Conservation (phyloP, 108 stramenopile genomes). For the Nannochloropsis gaditana region DNA sequence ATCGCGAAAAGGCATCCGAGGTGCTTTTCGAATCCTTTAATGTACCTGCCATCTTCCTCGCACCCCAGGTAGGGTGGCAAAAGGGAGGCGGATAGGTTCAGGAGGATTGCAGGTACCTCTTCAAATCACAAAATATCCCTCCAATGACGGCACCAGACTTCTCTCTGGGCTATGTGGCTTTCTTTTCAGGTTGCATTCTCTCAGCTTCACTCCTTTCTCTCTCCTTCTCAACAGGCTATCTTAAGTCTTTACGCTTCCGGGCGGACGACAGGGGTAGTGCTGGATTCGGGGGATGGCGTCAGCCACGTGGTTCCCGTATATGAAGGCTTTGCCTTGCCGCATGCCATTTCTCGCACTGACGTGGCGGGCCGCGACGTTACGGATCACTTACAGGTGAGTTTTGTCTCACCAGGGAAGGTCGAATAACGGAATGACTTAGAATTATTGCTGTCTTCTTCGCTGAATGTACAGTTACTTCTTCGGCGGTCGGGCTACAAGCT, state of each 20-base stretch:
- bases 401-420: no score
- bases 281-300: slow-evolving; percentile 95
- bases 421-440: no score
- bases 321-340: slow-evolving; percentile 91
- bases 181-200: neutral
- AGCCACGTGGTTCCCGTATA: slow-evolving; percentile 94
- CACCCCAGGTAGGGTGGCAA: slow-evolving; percentile 46
- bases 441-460: neutral
- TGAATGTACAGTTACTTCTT: slow-evolving; percentile 64
- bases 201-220: neutral
- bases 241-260: slow-evolving; percentile 90
- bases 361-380: slow-evolving; percentile 92
- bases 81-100: neutral
- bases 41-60: slow-evolving; percentile 80
- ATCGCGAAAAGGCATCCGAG: slow-evolving; percentile 81
- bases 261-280: slow-evolving; percentile 88
- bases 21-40: slow-evolving; percentile 88
- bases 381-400: slow-evolving; percentile 58
- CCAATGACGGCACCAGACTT: no score
- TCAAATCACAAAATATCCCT: no score
- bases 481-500: slow-evolving; percentile 73
- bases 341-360: slow-evolving; percentile 83
- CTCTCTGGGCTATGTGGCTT: neutral
- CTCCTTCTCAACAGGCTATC: slow-evolving; percentile 64
- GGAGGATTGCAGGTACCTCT: neutral